Conservation (phyloP, 805 yeast species). For the Candida boleticola region DNA sequence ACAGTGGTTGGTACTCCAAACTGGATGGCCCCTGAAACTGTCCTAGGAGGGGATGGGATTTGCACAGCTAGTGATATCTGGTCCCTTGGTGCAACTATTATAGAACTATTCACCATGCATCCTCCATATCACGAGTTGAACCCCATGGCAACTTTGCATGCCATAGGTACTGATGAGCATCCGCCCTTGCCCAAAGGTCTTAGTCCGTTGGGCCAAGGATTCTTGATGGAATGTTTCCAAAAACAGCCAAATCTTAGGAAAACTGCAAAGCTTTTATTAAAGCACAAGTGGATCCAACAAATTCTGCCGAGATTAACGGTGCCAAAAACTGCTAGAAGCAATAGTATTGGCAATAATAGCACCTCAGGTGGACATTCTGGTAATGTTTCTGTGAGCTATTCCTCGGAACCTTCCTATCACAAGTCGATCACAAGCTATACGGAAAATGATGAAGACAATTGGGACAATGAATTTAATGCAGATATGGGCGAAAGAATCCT, state of each 20-base stretch:
- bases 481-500: constrained; percentile 1
- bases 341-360: background rate
- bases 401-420: constrained; percentile 3
- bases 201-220: constrained; percentile 48
- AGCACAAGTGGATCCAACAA: constrained; percentile 59
- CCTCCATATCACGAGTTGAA: constrained; percentile 83
- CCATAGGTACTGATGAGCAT: constrained; percentile 71
- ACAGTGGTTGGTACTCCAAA: constrained; percentile 83
- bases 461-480: constrained; percentile 29
- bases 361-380: background rate
- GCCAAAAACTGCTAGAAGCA: background rate
- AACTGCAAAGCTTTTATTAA: constrained; percentile 52
- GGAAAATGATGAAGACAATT: constrained; percentile 31
- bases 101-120: constrained; percentile 78
- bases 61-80: constrained; percentile 88
- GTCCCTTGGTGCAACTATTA: constrained; percentile 94
- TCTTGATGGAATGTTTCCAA: constrained; percentile 66
- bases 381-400: background rate
- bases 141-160: constrained; percentile 79
- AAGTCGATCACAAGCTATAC: constrained; percentile 25
- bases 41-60: constrained; percentile 74
- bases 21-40: constrained; percentile 99
- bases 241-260: constrained; percentile 61
- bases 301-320: background rate
- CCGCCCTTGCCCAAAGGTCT: constrained; percentile 64